A percentile compares a stretch with the other conserved stretches of the same genome.
phyloP scores from a whole-genome alignment of 306 rosid species.

The Carpinus viminea region DNA sequence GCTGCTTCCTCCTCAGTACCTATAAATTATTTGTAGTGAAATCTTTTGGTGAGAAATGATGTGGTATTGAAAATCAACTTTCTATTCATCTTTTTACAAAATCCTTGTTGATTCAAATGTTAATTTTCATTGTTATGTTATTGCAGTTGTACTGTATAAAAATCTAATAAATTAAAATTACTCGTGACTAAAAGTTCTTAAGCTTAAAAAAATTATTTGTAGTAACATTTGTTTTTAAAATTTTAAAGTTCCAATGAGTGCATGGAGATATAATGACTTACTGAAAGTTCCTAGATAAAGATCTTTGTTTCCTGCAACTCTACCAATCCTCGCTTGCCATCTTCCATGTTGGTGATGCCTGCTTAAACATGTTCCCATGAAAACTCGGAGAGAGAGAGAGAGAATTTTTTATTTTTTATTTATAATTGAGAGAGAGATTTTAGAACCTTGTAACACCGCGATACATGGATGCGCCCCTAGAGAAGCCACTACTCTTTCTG shows the following conservation, averaged over 20 bases:
- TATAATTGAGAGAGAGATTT: background rate
- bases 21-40: background rate
- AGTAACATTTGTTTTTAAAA: background rate
- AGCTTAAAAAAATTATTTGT: background rate
- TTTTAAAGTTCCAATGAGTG: background rate
- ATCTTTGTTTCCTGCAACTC: constrained; percentile 99
- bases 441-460: constrained; percentile 96
- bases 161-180: no score
- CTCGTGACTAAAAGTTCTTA: no score
- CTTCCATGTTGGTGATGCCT: constrained; percentile 99
- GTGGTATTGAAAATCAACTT: no score
- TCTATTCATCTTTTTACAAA: no score
- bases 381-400: background rate
- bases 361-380: constrained; percentile 8
- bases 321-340: constrained; percentile 99
- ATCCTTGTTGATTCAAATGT: no score
- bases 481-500: constrained; percentile 99
- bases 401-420: no score
- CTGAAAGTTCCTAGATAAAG: constrained; percentile 98
- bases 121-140: no score
- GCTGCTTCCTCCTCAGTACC: constrained; percentile 99
- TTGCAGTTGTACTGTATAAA: no score
- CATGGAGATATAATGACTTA: constrained; percentile 36
- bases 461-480: constrained; percentile 99
- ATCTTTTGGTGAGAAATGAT: no score